A percentile compares a stretch with the other conserved stretches of the same genome.
Conservation (phyloP, 2,329 filamentous ascomycete genomes). For the Aspergillus aculeatinus region DNA sequence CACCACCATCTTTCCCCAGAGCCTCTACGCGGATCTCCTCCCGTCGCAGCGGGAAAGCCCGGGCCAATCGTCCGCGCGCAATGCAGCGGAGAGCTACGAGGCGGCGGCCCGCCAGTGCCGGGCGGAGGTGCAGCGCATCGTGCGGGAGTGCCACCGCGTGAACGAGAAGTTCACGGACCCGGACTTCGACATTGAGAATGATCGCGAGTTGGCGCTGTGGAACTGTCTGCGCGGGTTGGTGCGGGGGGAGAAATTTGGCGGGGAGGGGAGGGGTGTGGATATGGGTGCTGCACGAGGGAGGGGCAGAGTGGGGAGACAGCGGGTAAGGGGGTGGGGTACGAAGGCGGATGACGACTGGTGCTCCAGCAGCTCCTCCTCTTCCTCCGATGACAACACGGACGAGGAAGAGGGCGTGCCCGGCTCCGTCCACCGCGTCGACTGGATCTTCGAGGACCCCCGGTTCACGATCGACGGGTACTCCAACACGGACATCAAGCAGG, state of each 20-base stretch:
- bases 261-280: too few species aligned
- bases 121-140: background rate
- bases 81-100: background rate
- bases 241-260: background rate
- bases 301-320: background rate
- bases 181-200: background rate
- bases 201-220: background rate
- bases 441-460: background rate
- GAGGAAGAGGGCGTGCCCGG: background rate
- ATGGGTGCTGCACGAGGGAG: too few species aligned
- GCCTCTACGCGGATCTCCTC: background rate
- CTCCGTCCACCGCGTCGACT: background rate
- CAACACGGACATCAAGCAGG: background rate
- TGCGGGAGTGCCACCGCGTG: background rate
- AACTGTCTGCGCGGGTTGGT: background rate
- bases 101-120: background rate
- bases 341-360: background rate
- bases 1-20: background rate
- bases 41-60: background rate
- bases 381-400: background rate
- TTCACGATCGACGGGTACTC: background rate
- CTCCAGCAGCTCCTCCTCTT: background rate
- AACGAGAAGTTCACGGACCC: conserved; percentile 1
- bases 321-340: background rate
- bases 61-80: background rate